phyloP scores from a whole-genome alignment of 2,329 filamentous ascomycete species.

The Calonectria naviculata region DNA sequence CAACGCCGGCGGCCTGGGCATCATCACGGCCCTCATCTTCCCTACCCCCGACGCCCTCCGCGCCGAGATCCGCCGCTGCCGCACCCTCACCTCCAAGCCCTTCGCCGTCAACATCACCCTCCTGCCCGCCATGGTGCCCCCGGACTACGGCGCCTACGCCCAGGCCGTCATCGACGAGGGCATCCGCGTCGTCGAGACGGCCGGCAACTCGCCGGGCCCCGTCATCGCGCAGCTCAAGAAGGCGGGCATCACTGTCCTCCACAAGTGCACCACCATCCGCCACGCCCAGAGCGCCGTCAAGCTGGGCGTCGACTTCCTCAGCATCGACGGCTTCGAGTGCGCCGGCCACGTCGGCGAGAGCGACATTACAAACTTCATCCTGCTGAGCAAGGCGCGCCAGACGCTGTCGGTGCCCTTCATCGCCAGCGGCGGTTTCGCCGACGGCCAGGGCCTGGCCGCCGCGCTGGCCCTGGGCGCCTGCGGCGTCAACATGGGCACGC shows the following conservation, averaged over 20 bases:
- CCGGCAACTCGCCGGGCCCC: conserved; percentile 87
- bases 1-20: conserved; percentile 85
- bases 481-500: conserved; percentile 98
- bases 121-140: conserved; percentile 87
- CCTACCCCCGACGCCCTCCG: conserved; percentile 91
- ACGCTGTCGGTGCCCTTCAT: conserved; percentile 90
- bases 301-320: conserved; percentile 95
- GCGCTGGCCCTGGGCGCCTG: conserved; percentile 90
- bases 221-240: conserved; percentile 91
- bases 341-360: conserved; percentile 89
- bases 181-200: conserved; percentile 90
- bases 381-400: conserved; percentile 87
- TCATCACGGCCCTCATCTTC: conserved; percentile 91
- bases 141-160: conserved; percentile 92
- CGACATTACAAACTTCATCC: conserved; percentile 90
- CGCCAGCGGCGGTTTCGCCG: conserved; percentile 94
- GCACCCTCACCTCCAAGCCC: conserved; percentile 79
- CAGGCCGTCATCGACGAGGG: conserved; percentile 95
- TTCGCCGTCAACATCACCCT: conserved; percentile 98
- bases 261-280: conserved; percentile 98
- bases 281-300: conserved; percentile 93
- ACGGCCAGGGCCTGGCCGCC: conserved; percentile 92
- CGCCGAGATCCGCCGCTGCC: conserved; percentile 91
- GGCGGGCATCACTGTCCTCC: conserved; percentile 81
- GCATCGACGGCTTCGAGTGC: conserved; percentile 98